phyloP scores from a whole-genome alignment of 140 eudicot genomes.

The Oenanthe javanica region DNA sequence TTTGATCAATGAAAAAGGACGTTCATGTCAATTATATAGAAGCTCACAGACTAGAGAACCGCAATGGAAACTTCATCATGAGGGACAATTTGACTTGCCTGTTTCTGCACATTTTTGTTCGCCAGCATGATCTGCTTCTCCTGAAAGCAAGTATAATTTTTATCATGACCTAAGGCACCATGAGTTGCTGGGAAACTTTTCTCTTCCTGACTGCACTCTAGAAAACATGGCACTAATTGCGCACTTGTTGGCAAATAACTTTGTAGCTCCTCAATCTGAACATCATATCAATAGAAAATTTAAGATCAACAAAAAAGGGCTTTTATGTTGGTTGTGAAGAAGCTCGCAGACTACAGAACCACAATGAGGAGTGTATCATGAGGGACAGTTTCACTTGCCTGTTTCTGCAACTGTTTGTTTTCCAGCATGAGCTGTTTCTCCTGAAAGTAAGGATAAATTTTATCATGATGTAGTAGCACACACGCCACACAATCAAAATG shows the following conservation, averaged over 20 bases:
- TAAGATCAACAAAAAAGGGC: background rate
- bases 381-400: background rate
- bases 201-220: background rate
- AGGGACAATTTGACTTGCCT: conserved; percentile 2
- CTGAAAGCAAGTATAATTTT: background rate
- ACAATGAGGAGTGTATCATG: background rate
- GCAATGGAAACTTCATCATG: background rate
- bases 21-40: background rate
- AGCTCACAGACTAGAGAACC: background rate
- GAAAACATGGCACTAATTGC: background rate
- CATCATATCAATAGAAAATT: background rate
- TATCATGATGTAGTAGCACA: background rate
- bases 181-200: background rate
- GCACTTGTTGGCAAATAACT: conserved; percentile 1
- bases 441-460: background rate
- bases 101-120: background rate
- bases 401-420: background rate
- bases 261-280: conserved; percentile 15
- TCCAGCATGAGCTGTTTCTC: background rate
- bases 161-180: background rate
- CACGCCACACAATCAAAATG: background rate
- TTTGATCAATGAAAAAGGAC: background rate
- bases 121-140: background rate
- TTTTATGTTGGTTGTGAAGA: background rate
- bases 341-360: background rate